Base-by-base conservation (phyloP, 192 early-diverging fungal genomes). In the Rhizophagus clarus region DNA sequence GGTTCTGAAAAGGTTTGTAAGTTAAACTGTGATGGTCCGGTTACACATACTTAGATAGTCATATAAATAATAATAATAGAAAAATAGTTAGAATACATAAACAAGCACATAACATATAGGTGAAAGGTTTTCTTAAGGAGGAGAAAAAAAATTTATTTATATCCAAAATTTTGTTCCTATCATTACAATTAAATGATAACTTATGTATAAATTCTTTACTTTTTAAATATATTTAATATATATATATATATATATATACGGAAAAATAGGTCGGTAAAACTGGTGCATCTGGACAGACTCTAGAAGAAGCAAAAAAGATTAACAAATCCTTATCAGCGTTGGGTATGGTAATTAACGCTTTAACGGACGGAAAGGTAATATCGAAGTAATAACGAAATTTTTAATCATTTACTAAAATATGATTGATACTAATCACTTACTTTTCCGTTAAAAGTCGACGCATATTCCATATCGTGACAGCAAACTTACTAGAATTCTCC, bases 291-390 rank as follows among this genome's bases (percentile, higher is more conserved):
- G 97, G 98, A 42, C 98, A 99, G 84, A 98, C 97, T 2, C 85
- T 99, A 42, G 98, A 99, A 84, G 98, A 99, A 82, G 98, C 98
- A 81, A 99, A 99, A 85, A 99, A 97, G 87, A 99, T 99, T 90
- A 99, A 99, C 90, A 98, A 97, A 85, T 98, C 96, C 0, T 88
- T 99, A 8, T 96, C 97, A 9, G 96, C 97, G 0, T 89, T 99
- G 62, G 98, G 98, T 70, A 99, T 98, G 96, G 98, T 99, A 81
- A 99, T 99, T 82, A 99, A 99, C 83, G 92, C 96, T 7, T 88
- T 99, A 79, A 98, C 98, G 0, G 98, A 99, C 81, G 97, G 97
- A 85, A 99, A 99, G 88, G 94, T 93, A 82, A 76, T 78, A 80
- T 31, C 32, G 34, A 61, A 49, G 63, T 51, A 31, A 28, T 79